Conservation (phyloP, 306 rosid species). For the Heteromeles arbutifolia region DNA sequence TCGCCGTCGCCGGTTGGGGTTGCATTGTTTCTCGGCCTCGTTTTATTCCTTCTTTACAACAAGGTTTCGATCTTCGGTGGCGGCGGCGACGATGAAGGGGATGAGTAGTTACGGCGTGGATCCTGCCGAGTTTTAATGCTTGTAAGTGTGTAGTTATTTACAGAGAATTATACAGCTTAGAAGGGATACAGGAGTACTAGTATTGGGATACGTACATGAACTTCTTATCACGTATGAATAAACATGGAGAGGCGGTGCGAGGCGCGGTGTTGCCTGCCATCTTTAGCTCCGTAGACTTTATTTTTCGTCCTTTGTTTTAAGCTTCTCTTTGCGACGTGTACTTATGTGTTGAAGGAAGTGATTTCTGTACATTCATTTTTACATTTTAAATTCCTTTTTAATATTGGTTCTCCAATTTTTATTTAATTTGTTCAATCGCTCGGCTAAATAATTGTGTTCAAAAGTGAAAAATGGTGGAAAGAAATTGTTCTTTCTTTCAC, state of each 20-base stretch:
- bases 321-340: background rate
- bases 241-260: constrained; percentile 1
- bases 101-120: background rate
- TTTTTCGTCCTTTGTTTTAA: background rate
- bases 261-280: background rate
- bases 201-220: background rate
- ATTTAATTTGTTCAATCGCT: background rate
- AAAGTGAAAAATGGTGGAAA: background rate
- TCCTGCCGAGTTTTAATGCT: background rate
- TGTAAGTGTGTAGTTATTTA: background rate
- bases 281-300: background rate
- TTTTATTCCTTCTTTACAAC: constrained; percentile 57
- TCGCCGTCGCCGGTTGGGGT: constrained; percentile 92
- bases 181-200: background rate
- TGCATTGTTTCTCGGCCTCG: constrained; percentile 56
- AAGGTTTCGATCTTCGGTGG: constrained; percentile 77
- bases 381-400: no score
- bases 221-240: background rate
- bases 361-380: background rate
- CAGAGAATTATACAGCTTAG: background rate
- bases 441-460: background rate
- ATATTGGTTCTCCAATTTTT: no score
- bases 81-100: constrained; percentile 33
- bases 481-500: background rate
- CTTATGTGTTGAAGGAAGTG: background rate